These are phyloP conservation scores for Boletus huronensis DNA, from an alignment of 768 basidiomycete species.

Conservation along the genomic window DNA sequence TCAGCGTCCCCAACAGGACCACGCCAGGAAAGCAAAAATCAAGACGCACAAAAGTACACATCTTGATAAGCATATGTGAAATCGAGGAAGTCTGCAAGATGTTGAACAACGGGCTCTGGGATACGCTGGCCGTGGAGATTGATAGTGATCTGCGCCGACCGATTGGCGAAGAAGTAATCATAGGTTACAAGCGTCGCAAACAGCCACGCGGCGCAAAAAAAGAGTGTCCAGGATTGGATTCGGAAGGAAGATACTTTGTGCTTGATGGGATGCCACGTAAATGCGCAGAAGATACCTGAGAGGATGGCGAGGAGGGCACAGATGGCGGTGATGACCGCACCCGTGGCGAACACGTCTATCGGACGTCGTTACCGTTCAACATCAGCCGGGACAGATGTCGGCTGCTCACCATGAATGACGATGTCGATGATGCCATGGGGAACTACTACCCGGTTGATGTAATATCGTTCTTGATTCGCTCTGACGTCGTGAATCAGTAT, in stretches of 20 bases:
- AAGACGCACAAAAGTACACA: conserved; percentile 41
- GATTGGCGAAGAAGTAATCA: conserved; percentile 44
- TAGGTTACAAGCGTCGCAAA: conserved; percentile 48
- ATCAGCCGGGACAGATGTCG: not conserved
- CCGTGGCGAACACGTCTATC: conserved; percentile 40
- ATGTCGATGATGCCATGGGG: conserved; percentile 9
- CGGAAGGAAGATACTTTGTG: conserved; percentile 15
- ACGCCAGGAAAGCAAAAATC: not conserved
- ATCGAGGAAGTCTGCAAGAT: conserved; percentile 36
- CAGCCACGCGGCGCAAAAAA: conserved; percentile 44
- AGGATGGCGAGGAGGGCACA: conserved; percentile 35
- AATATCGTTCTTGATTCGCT: conserved; percentile 11
- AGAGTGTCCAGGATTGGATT: conserved; percentile 37
- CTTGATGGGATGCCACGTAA: conserved; percentile 16
- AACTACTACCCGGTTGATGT: conserved; percentile 8
- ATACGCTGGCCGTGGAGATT: conserved; percentile 37
- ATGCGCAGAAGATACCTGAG: conserved; percentile 25
- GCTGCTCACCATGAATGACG: conserved; percentile 12
- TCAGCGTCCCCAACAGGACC: not conserved
- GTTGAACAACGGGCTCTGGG: conserved; percentile 36
- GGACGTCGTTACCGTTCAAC: not conserved
- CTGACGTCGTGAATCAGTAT: conserved; percentile 1
- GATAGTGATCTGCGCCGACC: conserved; percentile 43
- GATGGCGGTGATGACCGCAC: conserved; percentile 35
- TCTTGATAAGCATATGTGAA: conserved; percentile 42